Percentiles rank a stretch among this genome's conserved stretches.
phyloP scores from a whole-genome alignment of 2,329 filamentous ascomycete genomes.

The Scleromitrula shiraiana region DNA sequence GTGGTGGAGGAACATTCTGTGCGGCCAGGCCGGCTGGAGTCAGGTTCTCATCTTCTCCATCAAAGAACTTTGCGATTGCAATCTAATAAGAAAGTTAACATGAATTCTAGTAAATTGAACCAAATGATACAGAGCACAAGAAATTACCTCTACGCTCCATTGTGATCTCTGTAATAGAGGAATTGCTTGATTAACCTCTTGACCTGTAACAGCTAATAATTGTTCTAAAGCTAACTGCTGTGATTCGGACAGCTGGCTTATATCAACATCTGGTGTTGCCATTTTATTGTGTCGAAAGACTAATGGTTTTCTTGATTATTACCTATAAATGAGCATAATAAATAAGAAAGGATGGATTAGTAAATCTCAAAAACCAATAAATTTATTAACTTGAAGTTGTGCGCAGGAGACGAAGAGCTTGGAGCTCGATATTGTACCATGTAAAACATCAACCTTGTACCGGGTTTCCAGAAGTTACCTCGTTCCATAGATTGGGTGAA shows the following conservation, averaged over 20 bases:
- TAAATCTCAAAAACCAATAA: no score
- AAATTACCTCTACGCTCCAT: constrained; percentile 92
- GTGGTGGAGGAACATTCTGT: constrained; percentile 52
- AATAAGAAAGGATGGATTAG: not conserved
- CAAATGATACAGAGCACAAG: not conserved
- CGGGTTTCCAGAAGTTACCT: no score
- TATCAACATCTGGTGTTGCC: constrained; percentile 45
- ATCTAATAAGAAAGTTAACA: constrained; percentile 48
- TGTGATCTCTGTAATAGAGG: constrained; percentile 76
- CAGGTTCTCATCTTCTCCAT: constrained; percentile 81
- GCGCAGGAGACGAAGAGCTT: no score
- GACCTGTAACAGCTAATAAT: constrained; percentile 80
- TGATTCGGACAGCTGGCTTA: constrained; percentile 61
- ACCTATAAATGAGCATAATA: not conserved
- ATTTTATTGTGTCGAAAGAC: constrained; percentile 27
- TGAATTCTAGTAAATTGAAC: not conserved
- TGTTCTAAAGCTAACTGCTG: constrained; percentile 84
- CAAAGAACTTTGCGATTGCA: constrained; percentile 94
- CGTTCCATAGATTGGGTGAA: not conserved
- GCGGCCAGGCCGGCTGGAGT: constrained; percentile 67
- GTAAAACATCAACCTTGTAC: no score
- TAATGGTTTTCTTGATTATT: not conserved
- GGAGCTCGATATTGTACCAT: no score
- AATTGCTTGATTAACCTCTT: constrained; percentile 68
- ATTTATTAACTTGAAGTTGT: no score